These are phyloP conservation scores for Gnaphalium uliginosum DNA, from an alignment of 129 eudicot species.

Conservation along the genomic window DNA sequence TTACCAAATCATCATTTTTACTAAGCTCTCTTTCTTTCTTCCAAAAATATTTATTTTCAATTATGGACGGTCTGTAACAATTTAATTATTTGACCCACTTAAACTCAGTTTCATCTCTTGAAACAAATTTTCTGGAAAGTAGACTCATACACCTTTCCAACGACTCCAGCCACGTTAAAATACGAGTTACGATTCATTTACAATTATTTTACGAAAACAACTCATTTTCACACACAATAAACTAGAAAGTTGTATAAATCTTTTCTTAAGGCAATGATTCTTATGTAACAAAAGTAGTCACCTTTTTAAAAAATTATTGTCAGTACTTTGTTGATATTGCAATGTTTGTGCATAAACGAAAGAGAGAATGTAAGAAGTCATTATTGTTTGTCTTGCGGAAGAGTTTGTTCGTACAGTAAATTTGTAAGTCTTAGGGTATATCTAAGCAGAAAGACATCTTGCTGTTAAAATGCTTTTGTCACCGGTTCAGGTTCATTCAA, in stretches of 20 bases:
- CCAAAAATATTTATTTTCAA: too few species aligned
- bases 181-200: too few species aligned
- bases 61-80: too few species aligned
- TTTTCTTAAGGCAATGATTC: conserved; percentile 1
- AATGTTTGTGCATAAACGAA: conserved; percentile 1
- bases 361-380: neutral
- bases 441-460: neutral
- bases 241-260: neutral
- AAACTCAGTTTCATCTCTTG: too few species aligned
- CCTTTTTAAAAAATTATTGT: neutral
- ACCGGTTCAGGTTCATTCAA: neutral
- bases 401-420: neutral
- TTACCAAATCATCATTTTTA: too few species aligned
- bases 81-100: too few species aligned
- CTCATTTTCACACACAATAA: too few species aligned
- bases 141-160: too few species aligned
- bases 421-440: neutral
- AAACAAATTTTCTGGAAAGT: too few species aligned
- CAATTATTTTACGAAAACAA: too few species aligned
- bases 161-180: too few species aligned
- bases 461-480: neutral
- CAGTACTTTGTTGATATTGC: neutral
- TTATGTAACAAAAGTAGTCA: neutral
- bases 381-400: neutral
- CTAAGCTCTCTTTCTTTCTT: too few species aligned